Conservation (phyloP, 2,329 filamentous ascomycete species). For the Sclerotinia minor region DNA sequence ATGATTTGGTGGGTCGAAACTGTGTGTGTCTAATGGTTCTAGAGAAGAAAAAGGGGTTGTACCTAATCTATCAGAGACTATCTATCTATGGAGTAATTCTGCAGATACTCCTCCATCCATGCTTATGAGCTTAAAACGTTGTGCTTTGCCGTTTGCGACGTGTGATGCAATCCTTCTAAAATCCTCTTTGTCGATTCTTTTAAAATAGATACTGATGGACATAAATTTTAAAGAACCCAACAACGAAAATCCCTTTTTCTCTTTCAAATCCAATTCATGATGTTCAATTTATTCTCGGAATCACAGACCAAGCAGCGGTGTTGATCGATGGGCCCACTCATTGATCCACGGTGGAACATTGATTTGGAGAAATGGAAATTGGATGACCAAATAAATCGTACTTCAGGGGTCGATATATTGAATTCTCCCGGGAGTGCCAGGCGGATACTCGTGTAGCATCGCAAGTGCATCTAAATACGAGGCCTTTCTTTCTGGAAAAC, state of each 20-base stretch:
- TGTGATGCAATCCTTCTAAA: not conserved
- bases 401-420: constrained; percentile 16
- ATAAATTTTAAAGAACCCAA: too few species aligned
- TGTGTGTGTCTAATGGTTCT: not conserved
- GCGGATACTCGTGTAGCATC: not conserved
- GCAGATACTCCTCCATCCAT: not conserved
- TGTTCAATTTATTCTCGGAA: constrained; percentile 1
- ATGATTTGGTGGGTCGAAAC: not conserved
- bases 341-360: constrained; percentile 7
- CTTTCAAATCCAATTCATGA: not conserved
- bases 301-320: constrained; percentile 13
- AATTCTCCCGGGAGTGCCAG: not conserved
- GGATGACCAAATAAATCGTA: constrained; percentile 2
- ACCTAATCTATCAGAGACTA: too few species aligned
- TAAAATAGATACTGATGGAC: not conserved
- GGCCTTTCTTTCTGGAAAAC: not conserved
- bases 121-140: not conserved
- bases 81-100: not conserved
- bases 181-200: not conserved
- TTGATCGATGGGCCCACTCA: constrained; percentile 18
- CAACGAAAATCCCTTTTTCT: not conserved
- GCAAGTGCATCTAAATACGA: not conserved
- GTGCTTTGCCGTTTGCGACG: not conserved
- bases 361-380: constrained; percentile 8
- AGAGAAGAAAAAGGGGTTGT: constrained; percentile 11